Evolutionary conservation across 2,329 filamentous ascomycete species (phyloP).

Genomic region (Teratosphaeria viscida): DNA sequence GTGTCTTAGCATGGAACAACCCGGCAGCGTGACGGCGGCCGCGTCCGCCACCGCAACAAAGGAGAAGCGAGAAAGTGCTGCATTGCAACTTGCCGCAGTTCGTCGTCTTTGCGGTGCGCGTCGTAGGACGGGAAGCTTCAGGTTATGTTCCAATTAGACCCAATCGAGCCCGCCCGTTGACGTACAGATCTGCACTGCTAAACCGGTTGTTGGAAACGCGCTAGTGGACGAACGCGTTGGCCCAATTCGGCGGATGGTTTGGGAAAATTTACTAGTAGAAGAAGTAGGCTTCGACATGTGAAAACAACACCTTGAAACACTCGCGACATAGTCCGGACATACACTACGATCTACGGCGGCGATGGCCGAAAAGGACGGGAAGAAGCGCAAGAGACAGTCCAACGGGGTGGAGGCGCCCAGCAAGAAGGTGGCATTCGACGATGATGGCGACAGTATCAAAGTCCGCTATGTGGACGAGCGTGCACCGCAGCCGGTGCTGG

Average conservation of each 20-base stretch:
- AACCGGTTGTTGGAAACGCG: neutral
- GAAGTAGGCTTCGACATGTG: neutral
- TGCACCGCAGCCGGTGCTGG: constrained; percentile 17
- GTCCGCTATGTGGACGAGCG: constrained; percentile 12
- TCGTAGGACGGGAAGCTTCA: too few relatives aligned
- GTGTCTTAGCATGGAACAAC: neutral
- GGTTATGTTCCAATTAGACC: neutral
- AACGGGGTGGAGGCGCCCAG: constrained; percentile 34
- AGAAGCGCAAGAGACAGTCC: constrained; percentile 42
- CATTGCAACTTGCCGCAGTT: too few relatives aligned
- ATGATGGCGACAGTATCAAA: constrained; percentile 14
- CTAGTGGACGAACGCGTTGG: neutral
- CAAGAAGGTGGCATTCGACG: constrained; percentile 23
- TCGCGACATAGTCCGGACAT: neutral
- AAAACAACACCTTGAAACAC: constrained; percentile 12
- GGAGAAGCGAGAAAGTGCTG: neutral
- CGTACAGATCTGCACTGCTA: neutral
- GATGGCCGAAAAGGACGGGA: constrained; percentile 29
- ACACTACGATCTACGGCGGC: neutral
- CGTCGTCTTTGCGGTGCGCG: too few relatives aligned
- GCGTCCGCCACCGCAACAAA: neutral
- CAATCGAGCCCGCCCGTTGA: neutral
- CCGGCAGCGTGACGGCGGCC: neutral
- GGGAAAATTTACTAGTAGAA: neutral
- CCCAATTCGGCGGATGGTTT: neutral